Evolutionary conservation across 139 green algal species (phyloP), one percentile per base, ranked within the genome.

Genomic region (Chlamydomonas applanata): DNA sequence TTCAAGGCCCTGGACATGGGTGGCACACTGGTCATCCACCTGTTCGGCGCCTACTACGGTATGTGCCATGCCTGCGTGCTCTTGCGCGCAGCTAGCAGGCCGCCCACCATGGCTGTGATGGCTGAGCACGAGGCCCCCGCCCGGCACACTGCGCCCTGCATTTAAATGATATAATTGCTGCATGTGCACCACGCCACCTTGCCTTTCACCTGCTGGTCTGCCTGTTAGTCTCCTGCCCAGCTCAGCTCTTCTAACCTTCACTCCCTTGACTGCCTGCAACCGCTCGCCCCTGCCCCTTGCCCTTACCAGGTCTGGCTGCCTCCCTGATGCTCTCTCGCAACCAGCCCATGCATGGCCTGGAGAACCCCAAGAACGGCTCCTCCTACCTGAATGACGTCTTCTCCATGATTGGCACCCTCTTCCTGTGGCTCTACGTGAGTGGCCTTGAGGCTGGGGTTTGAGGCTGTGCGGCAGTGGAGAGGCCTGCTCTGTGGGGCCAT

Each of bases 1-100:
- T 78, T 84, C 46, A 78, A 86, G 61, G 79, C 64, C 16, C 75
- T 88, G 5, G 83, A 88, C 64, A 86, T 86, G 61, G 83, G 83
- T 25, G 83, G 83, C 45, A 78, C 60, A 57, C 81, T 84, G 32
- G 82, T 77, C 52, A 83, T 86, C 35, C 75, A 83, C 52, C 33
- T 77, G 14, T 49, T 69, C 49, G 68, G 68, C 25, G 45, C 45
- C 25, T 73, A 64, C 46, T 73, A 64, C 27, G 68, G 40, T 49
- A 49, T 7, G 40, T 49, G 40, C 11, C 40, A 49, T 49, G 40
- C 7, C 40, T 49, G 40, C 40, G 40, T 62, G 54, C 54, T 27
- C 19, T 4, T 62, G 54, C 40, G 40, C 40, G 7, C 56, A 63
- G 56, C n/a, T n/a, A n/a, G n/a, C n/a, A n/a, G n/a, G n/a, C n/a